Evolutionary conservation across 192 early-diverging fungal species (phyloP).

Genomic region (Linderina pennispora): DNA sequence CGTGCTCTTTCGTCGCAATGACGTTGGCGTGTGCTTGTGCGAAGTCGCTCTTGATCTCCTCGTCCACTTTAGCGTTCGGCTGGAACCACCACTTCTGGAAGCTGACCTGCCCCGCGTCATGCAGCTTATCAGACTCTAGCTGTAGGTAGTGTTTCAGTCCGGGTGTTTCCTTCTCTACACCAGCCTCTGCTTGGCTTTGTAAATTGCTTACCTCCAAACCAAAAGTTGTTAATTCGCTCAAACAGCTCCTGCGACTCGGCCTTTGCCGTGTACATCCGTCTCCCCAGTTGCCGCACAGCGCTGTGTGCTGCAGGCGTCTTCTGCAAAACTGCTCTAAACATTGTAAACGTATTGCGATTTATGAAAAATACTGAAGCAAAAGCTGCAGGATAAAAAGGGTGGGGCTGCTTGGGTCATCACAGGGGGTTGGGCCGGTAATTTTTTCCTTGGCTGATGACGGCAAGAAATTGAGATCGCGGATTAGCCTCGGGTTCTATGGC

Average conservation of each 20-base stretch:
- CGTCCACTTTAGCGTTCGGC: constrained; percentile 21
- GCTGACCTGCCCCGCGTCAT: constrained; percentile 23
- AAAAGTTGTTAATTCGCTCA: constrained; percentile 31
- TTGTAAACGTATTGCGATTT: background rate
- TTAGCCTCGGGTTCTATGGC: too few relatives aligned
- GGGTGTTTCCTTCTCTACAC: too few relatives aligned
- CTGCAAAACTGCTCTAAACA: constrained; percentile 2
- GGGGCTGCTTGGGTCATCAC: too few relatives aligned
- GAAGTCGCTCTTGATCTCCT: constrained; percentile 26
- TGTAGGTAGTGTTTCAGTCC: background rate
- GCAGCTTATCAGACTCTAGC: constrained; percentile 35
- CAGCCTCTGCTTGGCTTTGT: background rate
- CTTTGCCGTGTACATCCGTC: background rate
- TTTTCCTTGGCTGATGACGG: too few relatives aligned
- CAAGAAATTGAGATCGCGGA: too few relatives aligned
- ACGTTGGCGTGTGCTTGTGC: constrained; percentile 7
- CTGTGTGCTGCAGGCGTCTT: background rate
- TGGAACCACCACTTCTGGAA: constrained; percentile 49
- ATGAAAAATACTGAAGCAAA: too few relatives aligned
- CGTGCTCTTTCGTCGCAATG: constrained; percentile 14
- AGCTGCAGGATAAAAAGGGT: too few relatives aligned
- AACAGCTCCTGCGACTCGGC: constrained; percentile 32
- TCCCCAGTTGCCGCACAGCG: too few relatives aligned
- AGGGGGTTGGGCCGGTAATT: too few relatives aligned
- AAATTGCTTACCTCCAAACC: constrained; percentile 24